A percentile compares a stretch with the other conserved stretches of the same genome.
Evolutionary conservation across 345 rosid genomes (phyloP).

Genomic region (Arabidopsis suecica): DNA sequence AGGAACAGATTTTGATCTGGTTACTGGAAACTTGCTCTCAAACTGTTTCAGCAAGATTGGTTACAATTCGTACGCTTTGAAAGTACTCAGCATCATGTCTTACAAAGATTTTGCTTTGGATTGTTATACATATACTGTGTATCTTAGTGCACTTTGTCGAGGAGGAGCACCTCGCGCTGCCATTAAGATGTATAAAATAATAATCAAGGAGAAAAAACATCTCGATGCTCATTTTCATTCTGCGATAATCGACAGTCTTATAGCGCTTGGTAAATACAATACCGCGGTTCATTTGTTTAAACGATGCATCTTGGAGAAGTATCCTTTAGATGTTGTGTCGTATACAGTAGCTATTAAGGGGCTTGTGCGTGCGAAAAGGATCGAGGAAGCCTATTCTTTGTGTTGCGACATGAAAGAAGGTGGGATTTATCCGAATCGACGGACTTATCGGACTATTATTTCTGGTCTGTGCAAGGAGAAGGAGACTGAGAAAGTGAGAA

Average conservation of each 20-base stretch:
- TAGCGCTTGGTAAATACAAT: conserved; percentile 52
- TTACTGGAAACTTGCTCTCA: conserved; percentile 59
- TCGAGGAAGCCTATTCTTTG: conserved; percentile 56
- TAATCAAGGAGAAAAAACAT: neutral
- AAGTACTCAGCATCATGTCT: conserved; percentile 53
- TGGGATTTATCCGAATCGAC: conserved; percentile 54
- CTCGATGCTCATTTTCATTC: conserved; percentile 79
- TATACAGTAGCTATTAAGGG: conserved; percentile 69
- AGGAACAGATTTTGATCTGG: conserved; percentile 30
- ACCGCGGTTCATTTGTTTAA: conserved; percentile 58
- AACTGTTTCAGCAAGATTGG: conserved; percentile 62
- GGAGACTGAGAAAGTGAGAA: conserved; percentile 56
- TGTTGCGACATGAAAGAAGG: conserved; percentile 57
- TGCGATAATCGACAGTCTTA: conserved; percentile 54
- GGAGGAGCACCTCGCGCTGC: conserved; percentile 50
- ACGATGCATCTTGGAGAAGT: conserved; percentile 50
- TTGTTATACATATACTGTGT: conserved; percentile 61
- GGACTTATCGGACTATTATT: conserved; percentile 53
- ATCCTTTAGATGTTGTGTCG: conserved; percentile 63
- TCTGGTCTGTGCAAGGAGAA: conserved; percentile 54
- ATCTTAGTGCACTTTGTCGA: conserved; percentile 59
- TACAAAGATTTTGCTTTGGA: conserved; percentile 59
- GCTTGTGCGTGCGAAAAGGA: conserved; percentile 58
- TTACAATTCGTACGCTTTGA: conserved; percentile 50
- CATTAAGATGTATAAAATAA: conserved; percentile 40